Base-by-base conservation (phyloP, 768 basidiomycete genomes). In the Boletus sp. region DNA sequence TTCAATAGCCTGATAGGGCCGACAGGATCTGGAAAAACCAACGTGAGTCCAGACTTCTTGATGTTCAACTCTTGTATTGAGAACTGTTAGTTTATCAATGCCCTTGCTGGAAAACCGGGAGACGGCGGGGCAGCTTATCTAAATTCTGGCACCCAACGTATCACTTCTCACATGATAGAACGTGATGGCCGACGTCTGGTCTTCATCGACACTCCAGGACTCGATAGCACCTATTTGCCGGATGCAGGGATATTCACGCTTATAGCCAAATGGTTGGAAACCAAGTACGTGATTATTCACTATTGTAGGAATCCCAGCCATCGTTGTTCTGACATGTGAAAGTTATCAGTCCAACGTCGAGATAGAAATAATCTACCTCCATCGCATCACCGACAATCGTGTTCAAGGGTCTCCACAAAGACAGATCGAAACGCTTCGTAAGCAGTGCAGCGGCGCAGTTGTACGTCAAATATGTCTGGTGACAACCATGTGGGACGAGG, bases 401-500 rank as follows among this genome's bases (percentile, higher is more conserved):
- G 44, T 51, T 29, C 45, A 23, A n/a, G 30, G 21, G 11, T 27
- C 45, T 29, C 55, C 55, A 7, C 40, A 34, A 4, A 5, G 14
- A 9, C 23, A 58, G 14, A 48, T 57, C 7, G 32, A 51, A 21
- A 51, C 30, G 49, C 21, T 57, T 46, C 55, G 32, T 8, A 40
- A 30, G 25, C 50, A 43, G 10, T 51, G 55, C 6, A 32, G 23
- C 34, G 6, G 38, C 13, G 14, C 34, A 4, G 11, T 7, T 23
- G 35, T 51, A 21, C 25, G 39, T 39, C 35, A 34, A 7, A 51
- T 47, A 47, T 51, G 57, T 32, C 45, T 58, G 2, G 29, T 56
- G 23, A 58, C 54, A n/a, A 56, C 57, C 3, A 50, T 57, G 56
- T 55, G 56, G 53, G 48, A 55, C 48, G 15, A 55, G 13, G 34